Percentiles rank a stretch among this genome's conserved stretches.
phyloP scores from a whole-genome alignment of 306 rosid genomes.

The Dicorynia guianensis region DNA sequence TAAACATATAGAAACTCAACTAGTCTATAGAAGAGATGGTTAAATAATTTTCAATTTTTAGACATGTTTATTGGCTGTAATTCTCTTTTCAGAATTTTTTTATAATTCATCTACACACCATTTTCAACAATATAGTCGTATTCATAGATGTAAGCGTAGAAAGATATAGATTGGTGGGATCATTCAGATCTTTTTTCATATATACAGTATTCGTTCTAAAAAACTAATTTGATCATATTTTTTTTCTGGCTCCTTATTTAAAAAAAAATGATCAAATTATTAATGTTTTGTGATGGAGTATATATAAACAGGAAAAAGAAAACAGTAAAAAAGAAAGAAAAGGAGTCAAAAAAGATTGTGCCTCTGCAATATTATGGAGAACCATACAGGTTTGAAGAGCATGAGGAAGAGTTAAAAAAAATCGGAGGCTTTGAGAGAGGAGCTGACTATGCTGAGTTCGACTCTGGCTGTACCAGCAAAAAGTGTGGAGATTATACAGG shows the following conservation, averaged over 20 bases:
- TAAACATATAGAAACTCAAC: not conserved
- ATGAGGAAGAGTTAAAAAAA: slow-evolving; percentile 34
- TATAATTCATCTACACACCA: not conserved
- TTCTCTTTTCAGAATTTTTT: not conserved
- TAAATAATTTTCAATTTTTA: not conserved
- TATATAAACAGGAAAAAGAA: not conserved
- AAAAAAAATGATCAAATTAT: too few species aligned
- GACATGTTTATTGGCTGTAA: not conserved
- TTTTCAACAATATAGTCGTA: not conserved
- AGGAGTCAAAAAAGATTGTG: too few species aligned
- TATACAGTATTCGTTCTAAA: too few species aligned
- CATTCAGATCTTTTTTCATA: too few species aligned
- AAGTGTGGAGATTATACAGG: slow-evolving; percentile 51
- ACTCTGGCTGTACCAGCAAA: slow-evolving; percentile 56
- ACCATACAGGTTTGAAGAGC: too few species aligned
- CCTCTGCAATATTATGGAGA: too few species aligned
- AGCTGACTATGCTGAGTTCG: slow-evolving; percentile 44
- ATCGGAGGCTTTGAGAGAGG: slow-evolving; percentile 42
- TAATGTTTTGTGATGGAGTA: slow-evolving; percentile 2
- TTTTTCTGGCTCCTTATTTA: too few species aligned
- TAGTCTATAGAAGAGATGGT: not conserved
- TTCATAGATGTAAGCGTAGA: not conserved
- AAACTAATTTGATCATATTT: too few species aligned
- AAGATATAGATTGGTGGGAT: too few species aligned
- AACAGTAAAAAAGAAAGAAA: not conserved